Percentiles rank a stretch among this genome's conserved stretches.
phyloP scores from a whole-genome alignment of 345 rosid species.

The Eucalyptus lansdowneana region DNA sequence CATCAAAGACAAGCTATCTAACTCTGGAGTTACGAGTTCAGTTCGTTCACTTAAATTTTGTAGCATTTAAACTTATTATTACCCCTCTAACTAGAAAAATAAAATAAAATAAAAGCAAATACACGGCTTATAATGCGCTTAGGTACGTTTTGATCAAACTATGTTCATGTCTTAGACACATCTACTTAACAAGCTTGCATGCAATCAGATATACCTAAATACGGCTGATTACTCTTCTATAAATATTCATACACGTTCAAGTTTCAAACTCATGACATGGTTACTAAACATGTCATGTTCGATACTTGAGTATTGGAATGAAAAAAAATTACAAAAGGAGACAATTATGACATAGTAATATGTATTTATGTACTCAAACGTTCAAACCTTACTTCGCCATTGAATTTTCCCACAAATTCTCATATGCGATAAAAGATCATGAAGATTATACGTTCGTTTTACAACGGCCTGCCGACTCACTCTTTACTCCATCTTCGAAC shows the following conservation, averaged over 20 bases:
- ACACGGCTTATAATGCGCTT: background rate
- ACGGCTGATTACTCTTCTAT: background rate
- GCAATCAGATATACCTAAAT: background rate
- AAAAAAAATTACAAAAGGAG: background rate
- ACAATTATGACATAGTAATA: background rate
- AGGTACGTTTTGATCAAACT: background rate
- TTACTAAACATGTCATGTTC: background rate
- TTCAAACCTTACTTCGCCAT: background rate
- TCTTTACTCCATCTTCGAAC: background rate
- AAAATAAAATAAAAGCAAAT: background rate
- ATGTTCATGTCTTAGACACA: background rate
- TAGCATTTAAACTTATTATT: background rate
- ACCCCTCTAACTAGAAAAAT: background rate
- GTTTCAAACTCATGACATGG: no score
- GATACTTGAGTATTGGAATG: background rate
- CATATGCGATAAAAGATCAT: background rate
- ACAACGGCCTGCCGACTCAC: background rate
- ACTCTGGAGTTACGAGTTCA: background rate
- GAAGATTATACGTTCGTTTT: background rate
- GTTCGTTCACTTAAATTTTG: background rate
- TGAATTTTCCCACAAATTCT: accelerated
- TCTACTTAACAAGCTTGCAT: background rate
- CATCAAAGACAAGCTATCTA: background rate
- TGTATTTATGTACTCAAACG: background rate
- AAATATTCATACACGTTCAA: background rate